Evolutionary conservation across 2,329 filamentous ascomycete genomes (phyloP), one percentile per base, ranked within the genome.

Genomic region (Penicillium sp.): DNA sequence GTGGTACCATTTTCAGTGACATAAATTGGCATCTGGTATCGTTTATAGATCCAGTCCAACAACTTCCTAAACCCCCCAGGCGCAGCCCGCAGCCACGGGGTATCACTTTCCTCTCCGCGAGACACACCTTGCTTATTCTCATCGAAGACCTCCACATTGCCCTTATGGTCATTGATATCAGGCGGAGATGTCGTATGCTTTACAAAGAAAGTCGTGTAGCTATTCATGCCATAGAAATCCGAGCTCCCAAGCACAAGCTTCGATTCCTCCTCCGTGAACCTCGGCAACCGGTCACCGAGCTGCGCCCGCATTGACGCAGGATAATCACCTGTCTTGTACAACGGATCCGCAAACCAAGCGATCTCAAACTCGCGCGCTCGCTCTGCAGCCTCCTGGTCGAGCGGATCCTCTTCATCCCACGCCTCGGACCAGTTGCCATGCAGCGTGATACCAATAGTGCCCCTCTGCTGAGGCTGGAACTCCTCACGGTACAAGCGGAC

Each of bases 201-300:
- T 75, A 92, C 84, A 76, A 89, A 93, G 79, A 92, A 89, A 67
- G 89, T 86, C 20, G 89, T 91, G 78, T 93, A 93, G 77, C 89
- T 87, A 79, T 93, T 92, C 88, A 92, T 91, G 70, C 89, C 90
- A 74, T 92, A 93, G 75, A 92, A 93, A 78, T 92, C 89, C 69
- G 91, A 92, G 67, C 86, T 89, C 10, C 88, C 89, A 67, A 87
- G 80, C 44, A 93, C 85, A 20, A 92, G 78, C 5, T 81, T 82
- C 7, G 76, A 72, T 72, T 93, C 89, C 62, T 89, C 88, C 0
- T 81, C 73, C 0, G 88, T 90, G 69, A 89, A 92, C 38, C 79
- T 78, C 4, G 89, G 89, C 46, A 93, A 80, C 16, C 89, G 84
- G 69, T 87, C 81, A 53, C 89, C 89, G n/a, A 93, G 85, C 78